Percentiles rank a stretch among this genome's conserved stretches.
Evolutionary conservation across 768 basidiomycete genomes (phyloP).

Genomic region (Panaeolus papilionaceus): DNA sequence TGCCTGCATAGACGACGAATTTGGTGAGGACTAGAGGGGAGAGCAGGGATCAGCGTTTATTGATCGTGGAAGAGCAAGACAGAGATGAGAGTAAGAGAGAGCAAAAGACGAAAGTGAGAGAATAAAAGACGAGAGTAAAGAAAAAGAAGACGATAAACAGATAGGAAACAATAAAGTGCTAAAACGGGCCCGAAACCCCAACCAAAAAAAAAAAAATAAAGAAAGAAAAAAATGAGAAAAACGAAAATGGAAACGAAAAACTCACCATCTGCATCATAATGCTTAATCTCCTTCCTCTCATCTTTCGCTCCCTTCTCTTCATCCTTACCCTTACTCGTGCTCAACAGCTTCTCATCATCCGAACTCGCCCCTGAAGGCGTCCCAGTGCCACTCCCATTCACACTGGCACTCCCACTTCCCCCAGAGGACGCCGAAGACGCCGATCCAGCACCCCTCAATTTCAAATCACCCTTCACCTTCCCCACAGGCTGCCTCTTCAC

Average conservation of each 20-base stretch:
- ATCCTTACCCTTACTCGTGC: conserved; percentile 31
- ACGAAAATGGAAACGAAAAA: conserved; percentile 20
- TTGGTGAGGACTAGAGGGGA: conserved; percentile 77
- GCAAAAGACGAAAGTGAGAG: conserved; percentile 5
- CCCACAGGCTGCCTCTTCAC: conserved; percentile 34
- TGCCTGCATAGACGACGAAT: conserved; percentile 89
- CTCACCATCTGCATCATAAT: conserved; percentile 88
- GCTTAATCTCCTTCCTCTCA: conserved; percentile 51
- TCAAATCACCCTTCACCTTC: conserved; percentile 33
- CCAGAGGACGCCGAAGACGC: too few species aligned
- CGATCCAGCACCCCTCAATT: too few species aligned
- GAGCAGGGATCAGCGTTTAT: too few species aligned
- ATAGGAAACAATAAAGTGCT: too few species aligned
- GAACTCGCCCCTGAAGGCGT: neutral
- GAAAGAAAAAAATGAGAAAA: neutral
- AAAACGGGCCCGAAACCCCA: too few species aligned
- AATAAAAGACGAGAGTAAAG: conserved; percentile 9
- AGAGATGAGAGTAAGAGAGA: too few species aligned
- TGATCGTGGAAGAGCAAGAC: too few species aligned
- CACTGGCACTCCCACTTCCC: conserved; percentile 37
- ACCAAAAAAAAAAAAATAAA: conserved; percentile 21
- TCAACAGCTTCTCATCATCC: conserved; percentile 25
- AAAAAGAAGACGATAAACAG: too few species aligned
- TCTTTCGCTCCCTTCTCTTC: conserved; percentile 42
- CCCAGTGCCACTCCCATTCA: neutral